A percentile compares a stretch with the other conserved stretches of the same genome.
phyloP scores from a whole-genome alignment of 1,284 basidiomycete genomes.

The Fereydounia khargensis region DNA sequence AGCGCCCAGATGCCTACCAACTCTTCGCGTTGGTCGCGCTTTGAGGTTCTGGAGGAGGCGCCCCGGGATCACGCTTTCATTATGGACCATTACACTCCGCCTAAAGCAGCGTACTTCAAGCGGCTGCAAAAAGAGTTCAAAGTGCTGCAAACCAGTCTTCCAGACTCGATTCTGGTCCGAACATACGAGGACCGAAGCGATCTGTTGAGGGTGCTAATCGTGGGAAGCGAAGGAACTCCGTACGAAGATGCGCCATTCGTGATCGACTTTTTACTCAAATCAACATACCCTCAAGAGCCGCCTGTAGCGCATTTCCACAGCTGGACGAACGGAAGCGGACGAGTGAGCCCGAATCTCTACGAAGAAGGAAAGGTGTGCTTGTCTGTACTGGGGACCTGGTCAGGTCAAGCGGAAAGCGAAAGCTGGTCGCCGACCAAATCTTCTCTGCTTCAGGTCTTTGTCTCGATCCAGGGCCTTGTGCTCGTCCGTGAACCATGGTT shows the following conservation, averaged over 20 bases:
- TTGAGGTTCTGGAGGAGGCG: conserved; percentile 35
- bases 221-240: conserved; percentile 89
- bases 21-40: conserved; percentile 16
- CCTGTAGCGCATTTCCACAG: conserved; percentile 85
- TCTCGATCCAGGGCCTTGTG: conserved; percentile 89
- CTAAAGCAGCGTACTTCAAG: conserved; percentile 68
- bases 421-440: conserved; percentile 66
- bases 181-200: conserved; percentile 73
- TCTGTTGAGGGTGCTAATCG: conserved; percentile 80
- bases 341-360: conserved; percentile 73
- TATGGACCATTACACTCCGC: too few relatives aligned
- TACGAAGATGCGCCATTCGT: conserved; percentile 83
- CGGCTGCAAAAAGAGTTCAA: conserved; percentile 80
- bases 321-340: conserved; percentile 90
- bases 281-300: conserved; percentile 74
- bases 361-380: conserved; percentile 94
- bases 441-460: conserved; percentile 83
- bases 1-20: background rate
- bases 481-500: conserved; percentile 80
- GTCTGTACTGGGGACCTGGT: conserved; percentile 87
- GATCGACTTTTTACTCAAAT: conserved; percentile 83
- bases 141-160: conserved; percentile 71
- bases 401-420: conserved; percentile 61
- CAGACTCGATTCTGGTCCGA: conserved; percentile 59
- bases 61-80: conserved; percentile 35